These are phyloP conservation scores for Pseudodiploospora longispora DNA, from an alignment of 2,329 filamentous ascomycete genomes.

Conservation along the genomic window DNA sequence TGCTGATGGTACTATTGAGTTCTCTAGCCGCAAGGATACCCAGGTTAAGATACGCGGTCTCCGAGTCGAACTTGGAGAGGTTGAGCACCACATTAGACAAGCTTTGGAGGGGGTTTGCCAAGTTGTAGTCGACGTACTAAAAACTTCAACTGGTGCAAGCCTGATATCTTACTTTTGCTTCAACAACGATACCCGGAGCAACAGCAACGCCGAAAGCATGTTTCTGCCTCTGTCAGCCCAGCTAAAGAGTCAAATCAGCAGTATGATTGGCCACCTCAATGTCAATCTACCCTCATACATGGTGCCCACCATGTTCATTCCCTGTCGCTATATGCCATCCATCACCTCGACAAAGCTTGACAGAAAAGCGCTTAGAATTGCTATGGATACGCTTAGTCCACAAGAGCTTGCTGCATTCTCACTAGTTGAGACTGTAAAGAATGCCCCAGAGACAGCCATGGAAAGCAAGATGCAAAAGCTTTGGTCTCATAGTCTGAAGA, in stretches of 20 bases:
- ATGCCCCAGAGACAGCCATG: conserved; percentile 10
- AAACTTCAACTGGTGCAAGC: too few relatives aligned
- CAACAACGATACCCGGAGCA: too few relatives aligned
- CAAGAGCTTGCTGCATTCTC: conserved; percentile 11
- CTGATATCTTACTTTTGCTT: too few relatives aligned
- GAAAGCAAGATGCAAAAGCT: conserved; percentile 7
- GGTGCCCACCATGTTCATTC: conserved; percentile 4
- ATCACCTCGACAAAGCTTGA: conserved; percentile 7
- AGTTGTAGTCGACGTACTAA: not conserved
- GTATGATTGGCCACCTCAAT: not conserved
- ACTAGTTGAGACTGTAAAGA: conserved; percentile 15
- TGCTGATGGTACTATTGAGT: conserved; percentile 1
- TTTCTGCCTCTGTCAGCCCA: conserved; percentile 1
- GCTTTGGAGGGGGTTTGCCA: not conserved
- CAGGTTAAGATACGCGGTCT: not conserved
- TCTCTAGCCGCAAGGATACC: not conserved
- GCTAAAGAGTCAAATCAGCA: not conserved
- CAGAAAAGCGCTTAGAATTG: conserved; percentile 1
- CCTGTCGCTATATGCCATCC: not conserved
- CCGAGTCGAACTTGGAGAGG: not conserved
- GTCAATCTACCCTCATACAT: conserved; percentile 1
- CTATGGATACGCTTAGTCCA: not conserved
- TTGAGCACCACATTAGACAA: not conserved
- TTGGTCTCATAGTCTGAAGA: not conserved
- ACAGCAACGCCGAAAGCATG: not conserved